These are phyloP conservation scores for Aspergillus sp. DNA, from an alignment of 2,329 filamentous ascomycete genomes.

Conservation along the genomic window DNA sequence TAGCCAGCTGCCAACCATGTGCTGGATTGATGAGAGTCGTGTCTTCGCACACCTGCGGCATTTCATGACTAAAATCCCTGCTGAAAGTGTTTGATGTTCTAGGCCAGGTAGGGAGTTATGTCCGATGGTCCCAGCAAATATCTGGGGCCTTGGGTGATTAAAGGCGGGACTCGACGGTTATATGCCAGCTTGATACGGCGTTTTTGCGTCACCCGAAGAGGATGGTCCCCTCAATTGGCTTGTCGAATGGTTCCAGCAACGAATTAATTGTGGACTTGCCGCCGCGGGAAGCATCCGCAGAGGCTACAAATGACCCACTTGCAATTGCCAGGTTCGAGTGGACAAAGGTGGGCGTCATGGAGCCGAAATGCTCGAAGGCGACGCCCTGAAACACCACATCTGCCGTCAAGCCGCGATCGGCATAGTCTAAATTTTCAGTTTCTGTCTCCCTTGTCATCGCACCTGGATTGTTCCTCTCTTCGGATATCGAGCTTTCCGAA, in stretches of 20 bases:
- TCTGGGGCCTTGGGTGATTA: conserved; percentile 46
- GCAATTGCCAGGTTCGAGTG: conserved; percentile 37
- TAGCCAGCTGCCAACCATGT: conserved; percentile 55
- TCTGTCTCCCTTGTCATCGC: not conserved
- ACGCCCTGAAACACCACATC: conserved; percentile 35
- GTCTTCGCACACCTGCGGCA: conserved; percentile 52
- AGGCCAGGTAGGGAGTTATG: conserved; percentile 54
- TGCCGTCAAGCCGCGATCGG: not conserved
- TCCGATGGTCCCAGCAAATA: conserved; percentile 50
- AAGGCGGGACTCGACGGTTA: conserved; percentile 37
- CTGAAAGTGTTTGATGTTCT: conserved; percentile 26
- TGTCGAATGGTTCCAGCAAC: conserved; percentile 67
- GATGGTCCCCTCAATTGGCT: conserved; percentile 55
- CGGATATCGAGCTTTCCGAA: conserved; percentile 41
- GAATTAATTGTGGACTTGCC: conserved; percentile 68
- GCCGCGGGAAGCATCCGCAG: conserved; percentile 65
- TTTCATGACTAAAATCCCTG: conserved; percentile 30
- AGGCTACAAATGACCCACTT: conserved; percentile 44
- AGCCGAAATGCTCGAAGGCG: conserved; percentile 40
- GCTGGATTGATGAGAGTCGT: conserved; percentile 58
- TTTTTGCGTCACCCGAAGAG: conserved; percentile 37
- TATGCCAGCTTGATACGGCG: conserved; percentile 27
- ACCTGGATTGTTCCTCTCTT: conserved; percentile 21
- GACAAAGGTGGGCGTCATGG: conserved; percentile 32
- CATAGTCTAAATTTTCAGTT: not conserved